Percentiles rank a stretch among this genome's conserved stretches.
phyloP scores from a whole-genome alignment of 2,329 filamentous ascomycete genomes.

The Aspergillus ochraceus region DNA sequence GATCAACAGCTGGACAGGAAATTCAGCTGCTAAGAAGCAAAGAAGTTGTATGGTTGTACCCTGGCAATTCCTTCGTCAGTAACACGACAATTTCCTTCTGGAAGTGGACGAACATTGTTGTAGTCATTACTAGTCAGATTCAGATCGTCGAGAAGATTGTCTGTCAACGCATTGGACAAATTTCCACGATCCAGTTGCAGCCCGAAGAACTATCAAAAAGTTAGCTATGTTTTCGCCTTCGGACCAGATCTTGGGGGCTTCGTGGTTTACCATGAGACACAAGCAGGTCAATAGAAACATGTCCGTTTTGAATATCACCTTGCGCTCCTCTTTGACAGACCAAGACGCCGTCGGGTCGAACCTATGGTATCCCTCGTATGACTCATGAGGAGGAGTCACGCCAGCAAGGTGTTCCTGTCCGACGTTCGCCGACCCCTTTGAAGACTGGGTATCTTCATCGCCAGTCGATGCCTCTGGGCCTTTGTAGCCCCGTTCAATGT shows the following conservation, averaged over 20 bases:
- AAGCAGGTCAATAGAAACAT: conserved; percentile 20
- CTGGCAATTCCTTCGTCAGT: conserved; percentile 2
- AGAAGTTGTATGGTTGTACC: conserved; percentile 26
- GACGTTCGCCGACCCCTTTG: conserved; percentile 16
- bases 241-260: neutral
- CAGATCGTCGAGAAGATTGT: conserved; percentile 39
- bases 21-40: conserved; percentile 37
- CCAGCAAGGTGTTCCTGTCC: conserved; percentile 28
- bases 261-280: conserved; percentile 22
- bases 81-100: neutral
- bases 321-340: conserved; percentile 46
- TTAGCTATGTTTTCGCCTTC: neutral
- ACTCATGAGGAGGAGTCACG: conserved; percentile 30
- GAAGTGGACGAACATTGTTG: conserved; percentile 29
- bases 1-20: conserved; percentile 49
- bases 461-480: conserved; percentile 1
- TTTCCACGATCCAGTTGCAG: conserved; percentile 37
- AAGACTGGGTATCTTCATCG: conserved; percentile 12
- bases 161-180: conserved; percentile 35
- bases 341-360: conserved; percentile 25
- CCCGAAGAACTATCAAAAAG: conserved; percentile 27
- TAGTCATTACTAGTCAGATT: conserved; percentile 39
- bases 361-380: conserved; percentile 27
- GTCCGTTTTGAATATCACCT: conserved; percentile 47
- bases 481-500: conserved; percentile 23